A percentile compares a stretch with the other conserved stretches of the same genome.
These are phyloP conservation scores for Cladosporium austrohemisphaericum DNA, from an alignment of 2,329 filamentous ascomycete genomes.

Conservation along the genomic window DNA sequence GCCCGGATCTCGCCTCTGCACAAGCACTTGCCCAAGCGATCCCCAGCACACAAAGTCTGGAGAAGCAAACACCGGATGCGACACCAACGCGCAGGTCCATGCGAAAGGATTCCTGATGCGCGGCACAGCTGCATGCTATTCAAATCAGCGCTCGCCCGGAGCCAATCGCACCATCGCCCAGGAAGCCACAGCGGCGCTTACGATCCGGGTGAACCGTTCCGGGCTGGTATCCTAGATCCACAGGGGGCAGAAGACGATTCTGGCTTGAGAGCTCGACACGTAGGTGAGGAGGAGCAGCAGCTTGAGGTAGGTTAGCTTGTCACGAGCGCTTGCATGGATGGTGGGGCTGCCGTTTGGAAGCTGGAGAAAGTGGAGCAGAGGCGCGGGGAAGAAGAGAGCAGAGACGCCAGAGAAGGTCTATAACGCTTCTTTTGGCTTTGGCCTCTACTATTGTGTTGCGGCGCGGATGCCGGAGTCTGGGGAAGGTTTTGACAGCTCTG, in stretches of 20 bases:
- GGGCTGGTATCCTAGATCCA: background rate
- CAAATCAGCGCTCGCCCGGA: conserved; percentile 8
- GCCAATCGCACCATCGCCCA: background rate
- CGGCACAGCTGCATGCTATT: background rate
- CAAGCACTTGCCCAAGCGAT: too few relatives aligned
- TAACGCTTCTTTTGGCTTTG: background rate
- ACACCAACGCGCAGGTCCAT: background rate
- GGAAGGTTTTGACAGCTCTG: background rate
- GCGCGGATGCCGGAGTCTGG: too few relatives aligned
- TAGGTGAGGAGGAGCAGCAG: background rate
- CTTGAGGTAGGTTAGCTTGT: background rate
- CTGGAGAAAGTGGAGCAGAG: background rate
- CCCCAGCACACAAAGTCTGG: too few relatives aligned
- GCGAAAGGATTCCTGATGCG: conserved; percentile 6
- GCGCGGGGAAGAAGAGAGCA: background rate
- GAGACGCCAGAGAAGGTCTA: background rate
- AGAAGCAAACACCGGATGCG: background rate
- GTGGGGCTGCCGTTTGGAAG: background rate
- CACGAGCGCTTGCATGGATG: background rate
- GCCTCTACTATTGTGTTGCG: too few relatives aligned
- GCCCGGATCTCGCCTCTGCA: background rate
- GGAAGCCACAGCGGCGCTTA: conserved; percentile 1
- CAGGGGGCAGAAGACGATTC: background rate
- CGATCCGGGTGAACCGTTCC: background rate
- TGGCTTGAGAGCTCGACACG: background rate